Percentiles rank a stretch among this genome's conserved stretches.
Evolutionary conservation across 345 rosid genomes (phyloP).

Genomic region (Melaleuca alternifolia): DNA sequence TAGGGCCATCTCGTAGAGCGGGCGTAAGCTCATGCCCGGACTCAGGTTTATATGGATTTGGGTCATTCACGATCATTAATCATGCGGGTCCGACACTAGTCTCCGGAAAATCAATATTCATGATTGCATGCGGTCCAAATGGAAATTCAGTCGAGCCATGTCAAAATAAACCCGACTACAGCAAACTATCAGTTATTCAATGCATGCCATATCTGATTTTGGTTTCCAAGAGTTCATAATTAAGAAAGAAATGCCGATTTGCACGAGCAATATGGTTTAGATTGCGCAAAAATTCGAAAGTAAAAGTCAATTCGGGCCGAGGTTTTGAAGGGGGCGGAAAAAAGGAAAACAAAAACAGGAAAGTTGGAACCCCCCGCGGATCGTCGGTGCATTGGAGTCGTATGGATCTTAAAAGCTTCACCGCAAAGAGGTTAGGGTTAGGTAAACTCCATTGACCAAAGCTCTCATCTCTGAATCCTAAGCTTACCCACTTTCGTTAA

Average conservation of each 20-base stretch:
- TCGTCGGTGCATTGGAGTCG: neutral
- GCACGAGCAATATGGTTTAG: neutral
- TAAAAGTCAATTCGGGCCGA: neutral
- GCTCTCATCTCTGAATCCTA: neutral
- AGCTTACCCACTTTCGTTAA: neutral
- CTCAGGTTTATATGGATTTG: neutral
- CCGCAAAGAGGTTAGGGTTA: neutral
- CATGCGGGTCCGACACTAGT: fast-evolving
- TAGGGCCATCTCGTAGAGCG: too few relatives aligned
- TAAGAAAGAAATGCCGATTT: neutral
- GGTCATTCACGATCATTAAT: neutral
- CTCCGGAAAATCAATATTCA: neutral
- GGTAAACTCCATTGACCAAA: neutral
- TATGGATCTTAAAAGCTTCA: neutral
- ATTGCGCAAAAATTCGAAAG: neutral
- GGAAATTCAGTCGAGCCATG: neutral
- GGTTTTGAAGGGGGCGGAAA: too few relatives aligned
- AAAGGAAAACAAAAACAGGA: too few relatives aligned
- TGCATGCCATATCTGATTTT: neutral
- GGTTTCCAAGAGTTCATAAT: neutral
- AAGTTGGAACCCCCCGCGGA: neutral
- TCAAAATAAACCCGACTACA: neutral
- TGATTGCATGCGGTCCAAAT: fast-evolving
- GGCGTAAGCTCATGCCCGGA: neutral
- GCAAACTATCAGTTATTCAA: neutral